These are phyloP conservation scores for Karstenula rhodostoma DNA, from an alignment of 2,329 filamentous ascomycete genomes.

Conservation along the genomic window DNA sequence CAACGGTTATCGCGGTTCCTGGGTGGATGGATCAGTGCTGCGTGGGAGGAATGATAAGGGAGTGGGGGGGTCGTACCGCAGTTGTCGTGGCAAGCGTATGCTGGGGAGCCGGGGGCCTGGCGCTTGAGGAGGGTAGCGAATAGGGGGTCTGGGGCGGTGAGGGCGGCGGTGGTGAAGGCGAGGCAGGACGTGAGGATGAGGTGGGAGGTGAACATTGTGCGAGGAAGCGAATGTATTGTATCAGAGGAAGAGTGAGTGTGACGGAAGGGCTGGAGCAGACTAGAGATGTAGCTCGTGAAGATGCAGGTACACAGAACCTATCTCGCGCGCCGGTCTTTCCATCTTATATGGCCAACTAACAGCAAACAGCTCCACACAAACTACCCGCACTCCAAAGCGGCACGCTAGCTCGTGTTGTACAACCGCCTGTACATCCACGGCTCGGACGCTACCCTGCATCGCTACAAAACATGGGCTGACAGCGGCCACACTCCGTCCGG, in stretches of 20 bases:
- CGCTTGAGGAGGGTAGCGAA: conserved; percentile 49
- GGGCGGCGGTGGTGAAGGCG: conserved; percentile 24
- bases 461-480: conserved; percentile 3
- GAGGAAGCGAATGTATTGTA: conserved; percentile 16
- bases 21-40: not conserved
- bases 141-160: conserved; percentile 21
- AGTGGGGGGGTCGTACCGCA: conserved; percentile 55
- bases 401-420: not conserved
- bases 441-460: not conserved
- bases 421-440: not conserved
- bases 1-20: conserved; percentile 47
- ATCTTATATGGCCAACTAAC: not conserved
- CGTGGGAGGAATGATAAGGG: not conserved
- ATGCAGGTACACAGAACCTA: not conserved
- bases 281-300: not conserved
- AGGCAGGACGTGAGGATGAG: conserved; percentile 22
- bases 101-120: conserved; percentile 56
- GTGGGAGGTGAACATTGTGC: conserved; percentile 27
- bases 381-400: not conserved
- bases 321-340: not conserved
- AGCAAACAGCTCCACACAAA: not conserved
- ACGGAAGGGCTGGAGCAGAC: not conserved
- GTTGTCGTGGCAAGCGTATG: conserved; percentile 60
- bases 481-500: conserved; percentile 17
- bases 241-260: conserved; percentile 1